phyloP scores from a whole-genome alignment of 1,139 yeast species.

The Keqinozyma sinolaborantium region DNA sequence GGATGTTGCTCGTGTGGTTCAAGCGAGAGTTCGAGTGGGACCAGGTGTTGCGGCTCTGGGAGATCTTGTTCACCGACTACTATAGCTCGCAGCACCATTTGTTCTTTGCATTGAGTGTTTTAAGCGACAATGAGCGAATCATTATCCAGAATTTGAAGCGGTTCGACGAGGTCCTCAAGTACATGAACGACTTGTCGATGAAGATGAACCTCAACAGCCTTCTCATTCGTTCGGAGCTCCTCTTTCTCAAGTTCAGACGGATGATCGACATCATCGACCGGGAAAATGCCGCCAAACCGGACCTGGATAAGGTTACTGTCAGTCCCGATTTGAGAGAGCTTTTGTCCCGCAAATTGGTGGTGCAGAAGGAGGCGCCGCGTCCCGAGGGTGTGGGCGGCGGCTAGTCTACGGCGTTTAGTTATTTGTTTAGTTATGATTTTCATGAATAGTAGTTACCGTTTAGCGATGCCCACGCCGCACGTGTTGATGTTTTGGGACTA shows the following conservation, averaged over 20 bases:
- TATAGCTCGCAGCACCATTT: slow-evolving; percentile 83
- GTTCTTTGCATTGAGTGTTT: slow-evolving; percentile 80
- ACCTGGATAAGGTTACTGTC: slow-evolving; percentile 15
- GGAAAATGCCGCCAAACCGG: slow-evolving; percentile 28
- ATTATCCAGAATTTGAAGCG: slow-evolving; percentile 68
- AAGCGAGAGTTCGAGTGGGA: slow-evolving; percentile 87
- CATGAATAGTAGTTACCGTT: no score
- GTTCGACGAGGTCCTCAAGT: slow-evolving; percentile 90
- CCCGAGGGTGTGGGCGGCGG: slow-evolving; percentile 50
- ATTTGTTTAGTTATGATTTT: no score
- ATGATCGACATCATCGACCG: slow-evolving; percentile 76
- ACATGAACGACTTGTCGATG: slow-evolving; percentile 86
- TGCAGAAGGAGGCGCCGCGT: slow-evolving; percentile 60
- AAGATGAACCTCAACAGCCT: slow-evolving; percentile 70
- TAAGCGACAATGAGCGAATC: slow-evolving; percentile 81
- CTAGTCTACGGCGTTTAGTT: no score
- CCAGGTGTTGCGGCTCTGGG: slow-evolving; percentile 83
- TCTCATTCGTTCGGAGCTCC: slow-evolving; percentile 73
- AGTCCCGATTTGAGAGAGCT: slow-evolving; percentile 53
- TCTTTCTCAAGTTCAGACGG: slow-evolving; percentile 75
- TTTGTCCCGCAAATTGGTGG: slow-evolving; percentile 55
- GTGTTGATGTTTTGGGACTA: no score
- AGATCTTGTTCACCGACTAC: slow-evolving; percentile 84
- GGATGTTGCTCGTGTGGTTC: slow-evolving; percentile 94
- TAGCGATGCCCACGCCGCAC: no score